Evolutionary conservation across 2,329 filamentous ascomycete genomes (phyloP).

Genomic region (Trichoderma guizhouense): DNA sequence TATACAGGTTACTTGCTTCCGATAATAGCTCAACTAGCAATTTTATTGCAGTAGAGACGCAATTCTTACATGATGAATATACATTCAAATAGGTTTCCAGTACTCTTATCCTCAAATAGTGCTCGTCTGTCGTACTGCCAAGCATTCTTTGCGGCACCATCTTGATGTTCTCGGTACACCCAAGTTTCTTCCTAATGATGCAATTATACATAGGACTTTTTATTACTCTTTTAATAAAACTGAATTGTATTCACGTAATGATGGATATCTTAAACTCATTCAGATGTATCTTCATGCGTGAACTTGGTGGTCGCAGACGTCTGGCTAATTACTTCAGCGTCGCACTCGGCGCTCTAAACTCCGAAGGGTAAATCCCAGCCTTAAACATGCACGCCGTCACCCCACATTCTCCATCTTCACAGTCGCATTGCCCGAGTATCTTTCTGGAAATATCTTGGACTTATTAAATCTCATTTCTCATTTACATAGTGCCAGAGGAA

Average conservation of each 20-base stretch:
- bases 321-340: not conserved
- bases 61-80: not conserved
- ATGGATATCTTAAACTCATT: not conserved
- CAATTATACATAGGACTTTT: not conserved
- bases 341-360: not conserved
- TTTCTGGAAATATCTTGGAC: not conserved
- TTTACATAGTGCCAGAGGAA: not conserved
- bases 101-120: not conserved
- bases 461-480: not conserved
- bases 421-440: not conserved
- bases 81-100: not conserved
- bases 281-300: not conserved
- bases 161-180: not conserved
- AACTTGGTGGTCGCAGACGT: not conserved
- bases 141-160: not conserved
- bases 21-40: not conserved
- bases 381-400: not conserved
- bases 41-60: not conserved
- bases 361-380: not conserved
- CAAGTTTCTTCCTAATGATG: not conserved
- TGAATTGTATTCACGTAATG: not conserved
- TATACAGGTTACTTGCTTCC: not conserved
- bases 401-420: not conserved
- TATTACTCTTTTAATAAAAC: not conserved
- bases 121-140: not conserved